These are phyloP conservation scores for Sugiyamaella xylanicola DNA, from an alignment of 1,139 yeast species.

Conservation along the genomic window DNA sequence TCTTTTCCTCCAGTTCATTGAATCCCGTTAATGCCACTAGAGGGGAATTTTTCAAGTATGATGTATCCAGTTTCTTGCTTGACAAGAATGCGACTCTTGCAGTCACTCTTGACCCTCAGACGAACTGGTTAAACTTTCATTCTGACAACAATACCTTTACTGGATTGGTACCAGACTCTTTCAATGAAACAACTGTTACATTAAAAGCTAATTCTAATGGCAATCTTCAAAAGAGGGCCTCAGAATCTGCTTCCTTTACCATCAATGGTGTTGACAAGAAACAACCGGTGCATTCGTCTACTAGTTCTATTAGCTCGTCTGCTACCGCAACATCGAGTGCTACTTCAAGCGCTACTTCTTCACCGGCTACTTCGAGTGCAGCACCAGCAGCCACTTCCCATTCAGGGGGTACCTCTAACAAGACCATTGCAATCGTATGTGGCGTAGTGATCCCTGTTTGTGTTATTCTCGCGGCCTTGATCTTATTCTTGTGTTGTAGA, in stretches of 20 bases:
- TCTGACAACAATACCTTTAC: constrained; percentile 61
- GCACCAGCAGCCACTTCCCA: constrained; percentile 39
- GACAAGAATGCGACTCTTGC: constrained; percentile 51
- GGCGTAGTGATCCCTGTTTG: constrained; percentile 82
- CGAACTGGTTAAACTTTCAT: constrained; percentile 69
- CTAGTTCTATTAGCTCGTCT: constrained; percentile 25
- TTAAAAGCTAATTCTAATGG: constrained; percentile 37
- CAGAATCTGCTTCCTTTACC: constrained; percentile 51
- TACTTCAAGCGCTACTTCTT: constrained; percentile 31
- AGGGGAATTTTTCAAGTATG: constrained; percentile 56
- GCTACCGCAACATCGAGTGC: constrained; percentile 29
- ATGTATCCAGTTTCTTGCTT: constrained; percentile 42
- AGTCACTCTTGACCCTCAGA: constrained; percentile 47
- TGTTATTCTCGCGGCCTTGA: constrained; percentile 50
- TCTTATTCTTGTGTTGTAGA: constrained; percentile 63
- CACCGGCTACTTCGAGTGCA: constrained; percentile 35
- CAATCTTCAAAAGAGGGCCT: constrained; percentile 32
- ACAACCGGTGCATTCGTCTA: constrained; percentile 19
- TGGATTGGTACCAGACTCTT: constrained; percentile 67
- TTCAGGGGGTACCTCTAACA: constrained; percentile 39
- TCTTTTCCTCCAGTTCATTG: constrained; percentile 33
- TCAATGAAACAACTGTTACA: constrained; percentile 52
- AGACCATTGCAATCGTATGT: constrained; percentile 75
- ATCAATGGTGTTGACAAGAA: constrained; percentile 55
- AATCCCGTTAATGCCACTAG: constrained; percentile 64